Conservation (phyloP, 2,329 filamentous ascomycete species). For the Aspergillus niger region DNA sequence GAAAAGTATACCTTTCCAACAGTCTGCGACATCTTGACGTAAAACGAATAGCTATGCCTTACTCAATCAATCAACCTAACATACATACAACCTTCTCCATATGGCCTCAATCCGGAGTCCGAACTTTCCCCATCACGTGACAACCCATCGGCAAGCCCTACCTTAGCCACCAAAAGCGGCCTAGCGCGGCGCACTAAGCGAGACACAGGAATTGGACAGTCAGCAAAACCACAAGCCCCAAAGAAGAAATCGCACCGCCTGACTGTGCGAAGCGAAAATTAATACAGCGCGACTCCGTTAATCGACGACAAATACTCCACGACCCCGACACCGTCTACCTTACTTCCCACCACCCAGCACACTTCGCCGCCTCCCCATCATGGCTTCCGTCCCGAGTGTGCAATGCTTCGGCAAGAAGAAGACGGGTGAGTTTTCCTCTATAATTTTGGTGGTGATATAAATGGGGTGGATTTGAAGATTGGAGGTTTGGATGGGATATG, state of each 20-base stretch:
- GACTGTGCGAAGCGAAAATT: conserved; percentile 25
- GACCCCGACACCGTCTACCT: conserved; percentile 15
- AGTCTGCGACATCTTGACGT: conserved; percentile 44
- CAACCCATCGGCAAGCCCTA: conserved; percentile 32
- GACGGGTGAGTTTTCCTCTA: conserved; percentile 55
- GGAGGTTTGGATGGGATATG: too few relatives aligned
- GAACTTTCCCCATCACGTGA: conserved; percentile 32
- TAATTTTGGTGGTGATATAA: conserved; percentile 2
- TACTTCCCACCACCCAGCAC: conserved; percentile 25
- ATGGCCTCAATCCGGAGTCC: conserved; percentile 5
- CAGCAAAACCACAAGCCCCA: conserved; percentile 28
- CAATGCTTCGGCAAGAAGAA: conserved; percentile 99
- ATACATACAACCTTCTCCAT: background rate
- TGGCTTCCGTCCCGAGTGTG: conserved; percentile 78
- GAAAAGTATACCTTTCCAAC: conserved; percentile 43
- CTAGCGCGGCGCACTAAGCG: conserved; percentile 43
- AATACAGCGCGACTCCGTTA: conserved; percentile 30
- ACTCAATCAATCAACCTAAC: background rate
- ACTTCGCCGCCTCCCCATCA: conserved; percentile 55
- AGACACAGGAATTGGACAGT: conserved; percentile 22
- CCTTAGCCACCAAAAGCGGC: conserved; percentile 12
- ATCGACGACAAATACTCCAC: conserved; percentile 36
- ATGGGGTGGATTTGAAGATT: background rate
- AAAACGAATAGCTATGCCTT: background rate
- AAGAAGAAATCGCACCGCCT: conserved; percentile 29